phyloP scores from a whole-genome alignment of 352 stramenopile genomes.

The Phytophthora colocasiae region DNA sequence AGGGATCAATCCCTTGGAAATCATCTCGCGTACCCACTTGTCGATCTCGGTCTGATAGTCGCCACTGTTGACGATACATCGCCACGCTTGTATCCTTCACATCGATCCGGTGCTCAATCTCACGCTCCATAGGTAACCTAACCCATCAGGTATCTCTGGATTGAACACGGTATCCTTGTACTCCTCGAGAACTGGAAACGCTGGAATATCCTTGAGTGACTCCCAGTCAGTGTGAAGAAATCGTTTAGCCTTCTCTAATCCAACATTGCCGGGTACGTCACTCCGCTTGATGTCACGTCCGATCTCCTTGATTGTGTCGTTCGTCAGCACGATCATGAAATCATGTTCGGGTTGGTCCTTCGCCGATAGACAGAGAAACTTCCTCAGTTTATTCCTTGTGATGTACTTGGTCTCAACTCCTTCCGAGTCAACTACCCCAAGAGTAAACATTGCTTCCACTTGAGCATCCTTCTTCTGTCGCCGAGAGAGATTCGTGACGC shows the following conservation, averaged over 20 bases:
- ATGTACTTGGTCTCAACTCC: constrained; percentile 28
- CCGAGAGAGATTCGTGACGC: constrained; percentile 8
- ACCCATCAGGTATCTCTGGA: constrained; percentile 11
- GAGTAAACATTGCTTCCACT: constrained; percentile 11
- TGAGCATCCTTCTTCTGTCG: too few relatives aligned
- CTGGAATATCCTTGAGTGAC: constrained; percentile 1
- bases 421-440: constrained; percentile 14
- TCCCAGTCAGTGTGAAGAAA: constrained; percentile 18
- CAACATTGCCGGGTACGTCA: constrained; percentile 12
- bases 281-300: neutral
- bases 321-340: constrained; percentile 25
- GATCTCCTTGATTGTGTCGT: constrained; percentile 17
- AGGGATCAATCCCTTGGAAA: too few relatives aligned
- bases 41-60: too few relatives aligned
- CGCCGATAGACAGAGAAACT: constrained; percentile 19
- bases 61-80: too few relatives aligned
- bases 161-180: constrained; percentile 26
- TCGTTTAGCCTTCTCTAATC: constrained; percentile 12
- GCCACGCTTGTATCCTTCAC: too few relatives aligned
- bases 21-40: too few relatives aligned
- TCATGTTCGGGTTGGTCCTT: too few relatives aligned
- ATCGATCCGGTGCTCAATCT: constrained; percentile 27
- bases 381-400: constrained; percentile 25
- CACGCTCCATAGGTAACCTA: constrained; percentile 4
- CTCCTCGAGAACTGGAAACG: neutral